Evolutionary conservation across 1,139 yeast genomes (phyloP), one percentile per base, ranked within the genome.

Genomic region (Scheffersomyces stambukii): DNA sequence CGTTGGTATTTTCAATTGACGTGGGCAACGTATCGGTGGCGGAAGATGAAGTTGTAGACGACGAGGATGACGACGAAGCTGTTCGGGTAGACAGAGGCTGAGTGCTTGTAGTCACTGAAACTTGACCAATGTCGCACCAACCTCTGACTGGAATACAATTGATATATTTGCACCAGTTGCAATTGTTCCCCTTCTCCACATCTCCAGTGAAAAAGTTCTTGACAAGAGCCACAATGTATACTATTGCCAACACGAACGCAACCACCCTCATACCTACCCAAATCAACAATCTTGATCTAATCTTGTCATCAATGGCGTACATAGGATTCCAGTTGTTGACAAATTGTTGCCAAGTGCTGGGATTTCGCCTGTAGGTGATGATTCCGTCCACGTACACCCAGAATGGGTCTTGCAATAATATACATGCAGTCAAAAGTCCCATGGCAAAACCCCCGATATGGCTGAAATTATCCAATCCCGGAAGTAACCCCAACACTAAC

Each of bases 391-490:
- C 40, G 43, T 60, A 70, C 2, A 70, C 62, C 41, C 70, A 62
- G 42, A 64, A 57, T 3, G 91, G 91, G 38, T 77, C 81, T 25
- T 76, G 65, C 19, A 81, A 47, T n/a, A 80, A 42, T 1, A 71
- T 54, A 0, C 77, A 48, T 1, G 82, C 77, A 20, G 65, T 42
- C 16, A 77, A 52, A 1, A 77, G 28, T 0, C 91, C 91, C 57
- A 77, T 58, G 15, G 77, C 73, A 53, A 81, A 80, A 4, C 91
- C 91, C 5, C 91, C 91, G 40, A 81, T 71, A 49, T 81, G 91
- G 31, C 84, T 72, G 48, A 81, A 81, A 50, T 81, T 81, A 52
- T 81, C 91, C 31, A 81, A 52, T 0, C 91, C 91, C 0, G 91
- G 91, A 12, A 81, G 55, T 18, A 81, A 56, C 0, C 91, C 91